These are phyloP conservation scores for Zygosaccharomyces sapae DNA, from an alignment of 1,139 yeast species.

Conservation along the genomic window DNA sequence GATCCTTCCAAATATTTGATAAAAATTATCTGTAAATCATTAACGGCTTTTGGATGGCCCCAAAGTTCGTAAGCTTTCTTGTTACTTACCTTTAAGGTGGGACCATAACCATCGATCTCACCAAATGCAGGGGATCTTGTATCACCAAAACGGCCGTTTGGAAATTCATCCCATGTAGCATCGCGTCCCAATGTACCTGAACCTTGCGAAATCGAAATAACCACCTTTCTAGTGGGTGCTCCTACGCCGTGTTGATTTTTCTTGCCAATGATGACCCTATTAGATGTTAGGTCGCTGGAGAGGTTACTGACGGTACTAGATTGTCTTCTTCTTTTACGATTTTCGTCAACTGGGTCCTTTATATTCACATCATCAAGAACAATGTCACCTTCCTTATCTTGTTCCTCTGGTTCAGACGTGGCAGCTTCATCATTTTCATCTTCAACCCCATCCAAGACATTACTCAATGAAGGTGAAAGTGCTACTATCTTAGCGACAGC, in stretches of 20 bases:
- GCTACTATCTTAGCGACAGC: conserved; percentile 83
- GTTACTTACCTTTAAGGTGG: conserved; percentile 74
- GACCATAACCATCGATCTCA: conserved; percentile 96
- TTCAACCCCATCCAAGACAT: conserved; percentile 38
- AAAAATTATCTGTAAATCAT: conserved; percentile 67
- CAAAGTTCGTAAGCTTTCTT: conserved; percentile 67
- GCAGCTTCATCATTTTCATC: conserved; percentile 36
- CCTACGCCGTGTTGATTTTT: conserved; percentile 15
- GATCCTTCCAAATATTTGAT: conserved; percentile 71
- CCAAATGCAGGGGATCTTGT: conserved; percentile 97
- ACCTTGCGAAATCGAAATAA: conserved; percentile 76
- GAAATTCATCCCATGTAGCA: conserved; percentile 98
- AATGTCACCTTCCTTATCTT: conserved; percentile 26
- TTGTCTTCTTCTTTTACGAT: conserved; percentile 33
- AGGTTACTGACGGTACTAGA: conserved; percentile 30
- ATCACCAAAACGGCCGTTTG: conserved; percentile 97
- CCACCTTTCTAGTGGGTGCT: conserved; percentile 47
- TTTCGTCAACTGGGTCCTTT: conserved; percentile 14
- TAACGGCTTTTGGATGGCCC: conserved; percentile 70
- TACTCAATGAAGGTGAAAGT: conserved; percentile 47
- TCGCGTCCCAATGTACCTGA: conserved; percentile 83
- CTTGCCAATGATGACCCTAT: conserved; percentile 22
- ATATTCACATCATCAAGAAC: conserved; percentile 19
- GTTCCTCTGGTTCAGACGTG: conserved; percentile 20
- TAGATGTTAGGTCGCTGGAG: conserved; percentile 23